Evolutionary conservation across 2,329 filamentous ascomycete species (phyloP), one percentile per base, ranked within the genome.

Genomic region (Penicillium sclerotigenum): DNA sequence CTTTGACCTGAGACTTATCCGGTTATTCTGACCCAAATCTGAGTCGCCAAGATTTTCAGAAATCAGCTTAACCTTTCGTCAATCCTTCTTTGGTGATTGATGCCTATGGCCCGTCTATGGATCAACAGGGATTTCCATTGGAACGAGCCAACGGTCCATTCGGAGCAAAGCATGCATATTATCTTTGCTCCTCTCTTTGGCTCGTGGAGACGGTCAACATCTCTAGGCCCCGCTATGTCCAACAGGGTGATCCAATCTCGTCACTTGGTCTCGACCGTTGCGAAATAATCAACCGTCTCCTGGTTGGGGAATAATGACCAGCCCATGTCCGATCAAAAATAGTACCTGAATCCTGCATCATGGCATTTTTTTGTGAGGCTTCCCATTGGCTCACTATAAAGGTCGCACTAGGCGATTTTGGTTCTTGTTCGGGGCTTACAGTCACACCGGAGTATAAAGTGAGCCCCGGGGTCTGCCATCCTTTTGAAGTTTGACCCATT

Each of bases 271-370:
- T 62, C 43, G 55, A 18, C 59, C 53, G 26, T 11, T 52, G 55
- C 45, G 49, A 50, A 55, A 59, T 62, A 62, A 63, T 62, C 59
- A 59, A 11, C 16, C 48, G 24, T 3, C 14, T 33, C 18, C 28
- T 58, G 59, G 52, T 60, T 58, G 59, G 59, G 47, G 34, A 43
- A 37, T 45, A 36, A 40, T 48, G 16, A 10, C 52, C 47, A 41
- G 53, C 51, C 50, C 37, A 41, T 31, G 38, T 47, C 31, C 38
- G 57, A 40, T 36, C 26, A 24, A 50, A 52, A 34, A 38, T 42
- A 28, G 22, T 26, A 10, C 31, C 26, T 54, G 37, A n/a, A 26
- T 36, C 37, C 42, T 54, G 45, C 45, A 36, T 43, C 22, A 38
- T 58, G 5, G 0, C 13, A 8, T 34, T n/a, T 20, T n/a, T 20